Base-by-base conservation (phyloP, 106 monocot genomes). In the Cymbidium sinense region DNA sequence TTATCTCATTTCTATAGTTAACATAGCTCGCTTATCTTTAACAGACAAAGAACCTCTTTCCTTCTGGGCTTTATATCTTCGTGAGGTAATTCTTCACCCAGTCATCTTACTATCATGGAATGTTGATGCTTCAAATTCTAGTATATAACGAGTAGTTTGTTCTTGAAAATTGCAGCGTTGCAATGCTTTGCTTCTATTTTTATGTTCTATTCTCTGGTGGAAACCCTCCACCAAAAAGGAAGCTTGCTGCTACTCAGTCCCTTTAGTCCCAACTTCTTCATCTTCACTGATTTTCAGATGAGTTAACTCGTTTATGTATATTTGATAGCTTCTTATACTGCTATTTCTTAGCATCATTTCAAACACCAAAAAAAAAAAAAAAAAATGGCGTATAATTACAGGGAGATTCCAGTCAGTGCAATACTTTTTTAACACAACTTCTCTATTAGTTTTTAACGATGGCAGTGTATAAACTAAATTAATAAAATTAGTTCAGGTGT, bases 1-100 rank as follows among this genome's bases (percentile, higher is more conserved):
- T 52, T 3, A 47, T 73, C 43, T 61, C 4, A 5, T 34, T 51
- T 70, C 21, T 28, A 8, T 13, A 20, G 43, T 36, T 34, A 39
- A 74, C 10, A 20, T 18, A 28, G 0, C 11, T 75, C 12, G n/a
- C 29, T 62, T 41, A 34, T 72, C 37, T 74, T 62, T 30, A 64
- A 41, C 85, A 85, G 85, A 77, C 80, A 43, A 85, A 81, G 73
- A 77, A 81, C 44, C 12, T 67, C 29, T 85, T 85, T 50, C 85
- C 85, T 25, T 74, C 80, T 43, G 81, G 62, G 44, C 50, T 85
- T 67, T 81, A 85, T 64, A 19, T 65, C 44, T 77, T 65, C 35
- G 73, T 85, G n/a, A 85, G 85, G 85, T 85, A 36, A n/a, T 51
- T 17, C 73, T 74, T 15, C 7, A 7, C 50, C 20, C 23, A 11